Evolutionary conservation across 495 filamentous ascomycete species (phyloP).

Genomic region (Aspergillus ellipticus): DNA sequence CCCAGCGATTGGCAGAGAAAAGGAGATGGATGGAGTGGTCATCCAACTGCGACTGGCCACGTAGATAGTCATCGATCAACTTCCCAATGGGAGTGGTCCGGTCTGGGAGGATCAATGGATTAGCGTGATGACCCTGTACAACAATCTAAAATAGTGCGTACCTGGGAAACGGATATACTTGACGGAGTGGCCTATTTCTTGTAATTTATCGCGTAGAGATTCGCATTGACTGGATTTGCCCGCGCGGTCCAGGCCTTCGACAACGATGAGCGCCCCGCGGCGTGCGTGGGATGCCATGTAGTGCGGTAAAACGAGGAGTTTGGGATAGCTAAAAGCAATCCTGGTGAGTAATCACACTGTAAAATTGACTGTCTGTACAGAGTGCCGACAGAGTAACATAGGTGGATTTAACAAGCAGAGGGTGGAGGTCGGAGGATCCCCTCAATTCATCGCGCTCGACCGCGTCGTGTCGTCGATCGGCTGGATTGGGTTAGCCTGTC

Average conservation of each 20-base stretch:
- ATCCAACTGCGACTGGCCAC: slow-evolving; percentile 67
- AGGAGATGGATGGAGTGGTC: slow-evolving; percentile 93
- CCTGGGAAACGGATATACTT: slow-evolving; percentile 85
- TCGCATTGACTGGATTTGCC: slow-evolving; percentile 95
- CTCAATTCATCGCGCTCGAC: too few relatives aligned
- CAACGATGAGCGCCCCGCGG: slow-evolving; percentile 77
- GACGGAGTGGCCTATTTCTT: slow-evolving; percentile 58
- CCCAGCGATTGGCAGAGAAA: slow-evolving; percentile 96
- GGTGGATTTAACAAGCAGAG: neutral
- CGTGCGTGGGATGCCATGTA: slow-evolving; percentile 14
- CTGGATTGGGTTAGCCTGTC: too few relatives aligned
- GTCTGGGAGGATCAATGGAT: slow-evolving; percentile 48
- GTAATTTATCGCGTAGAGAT: slow-evolving; percentile 60
- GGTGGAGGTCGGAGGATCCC: too few relatives aligned
- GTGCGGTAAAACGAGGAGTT: too few relatives aligned
- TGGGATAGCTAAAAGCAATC: too few relatives aligned
- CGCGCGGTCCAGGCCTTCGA: slow-evolving; percentile 91
- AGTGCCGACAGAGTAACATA: too few relatives aligned
- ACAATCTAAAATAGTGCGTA: slow-evolving; percentile 33
- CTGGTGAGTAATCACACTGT: too few relatives aligned
- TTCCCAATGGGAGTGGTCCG: slow-evolving; percentile 83
- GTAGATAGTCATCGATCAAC: slow-evolving; percentile 86
- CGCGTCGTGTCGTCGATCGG: too few relatives aligned
- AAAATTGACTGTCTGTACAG: too few relatives aligned
- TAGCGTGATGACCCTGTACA: slow-evolving; percentile 9